A percentile compares a stretch with the other conserved stretches of the same genome.
Evolutionary conservation across 345 rosid genomes (phyloP).

Genomic region (Mangifera indica): DNA sequence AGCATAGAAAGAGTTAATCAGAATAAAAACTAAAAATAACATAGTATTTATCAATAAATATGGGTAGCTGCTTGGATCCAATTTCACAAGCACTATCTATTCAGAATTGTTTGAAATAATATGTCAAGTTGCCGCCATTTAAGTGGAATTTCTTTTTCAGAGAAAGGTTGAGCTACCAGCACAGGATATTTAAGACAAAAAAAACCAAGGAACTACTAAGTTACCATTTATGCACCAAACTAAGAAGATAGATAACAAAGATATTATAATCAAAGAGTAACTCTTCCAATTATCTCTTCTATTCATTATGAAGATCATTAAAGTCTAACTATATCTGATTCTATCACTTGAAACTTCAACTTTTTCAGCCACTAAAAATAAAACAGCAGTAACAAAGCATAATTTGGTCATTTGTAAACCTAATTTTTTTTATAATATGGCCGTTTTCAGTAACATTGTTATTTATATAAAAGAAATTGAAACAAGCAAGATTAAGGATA

Average conservation of each 20-base stretch:
- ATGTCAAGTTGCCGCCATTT: not conserved
- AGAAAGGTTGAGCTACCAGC: not conserved
- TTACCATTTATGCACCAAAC: not conserved
- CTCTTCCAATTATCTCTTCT: too few species aligned
- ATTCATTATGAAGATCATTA: too few species aligned
- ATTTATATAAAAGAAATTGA: not conserved
- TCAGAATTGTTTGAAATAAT: not conserved
- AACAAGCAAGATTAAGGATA: not conserved
- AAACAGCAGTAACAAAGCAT: too few species aligned
- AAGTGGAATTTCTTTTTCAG: not conserved
- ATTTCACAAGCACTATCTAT: not conserved
- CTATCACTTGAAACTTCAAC: too few species aligned
- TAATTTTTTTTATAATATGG: not conserved
- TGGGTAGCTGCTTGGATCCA: not conserved
- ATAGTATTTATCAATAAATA: too few species aligned
- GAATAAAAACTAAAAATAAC: not conserved
- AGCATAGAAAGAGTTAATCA: not conserved
- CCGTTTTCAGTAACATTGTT: too few species aligned
- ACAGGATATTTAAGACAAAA: not conserved
- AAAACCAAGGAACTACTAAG: not conserved
- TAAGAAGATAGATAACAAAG: not conserved
- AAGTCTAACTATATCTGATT: too few species aligned
- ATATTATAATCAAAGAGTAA: not conserved
- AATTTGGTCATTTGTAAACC: too few species aligned
- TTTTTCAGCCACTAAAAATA: too few species aligned